phyloP scores from a whole-genome alignment of 148 eudicot genomes.

The Hydrangea macrophylla region DNA sequence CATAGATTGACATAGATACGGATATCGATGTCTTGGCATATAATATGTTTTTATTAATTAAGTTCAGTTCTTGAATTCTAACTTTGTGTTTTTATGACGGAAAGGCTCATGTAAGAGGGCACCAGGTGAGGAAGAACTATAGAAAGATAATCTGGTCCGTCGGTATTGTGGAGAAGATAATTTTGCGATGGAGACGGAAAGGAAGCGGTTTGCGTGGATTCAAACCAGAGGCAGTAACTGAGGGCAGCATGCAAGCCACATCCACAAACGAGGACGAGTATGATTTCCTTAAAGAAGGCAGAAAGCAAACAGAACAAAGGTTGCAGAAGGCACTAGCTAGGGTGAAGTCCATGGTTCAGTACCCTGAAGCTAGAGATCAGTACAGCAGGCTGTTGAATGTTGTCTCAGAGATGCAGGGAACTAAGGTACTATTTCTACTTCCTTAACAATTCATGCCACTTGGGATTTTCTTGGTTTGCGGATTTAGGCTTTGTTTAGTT shows the following conservation, averaged over 20 bases:
- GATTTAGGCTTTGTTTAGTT: background rate
- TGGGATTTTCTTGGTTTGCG: background rate
- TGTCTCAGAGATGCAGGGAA: slow-evolving; percentile 60
- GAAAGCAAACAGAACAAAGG: slow-evolving; percentile 74
- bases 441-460: background rate
- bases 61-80: background rate
- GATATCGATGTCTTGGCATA: too few relatives aligned
- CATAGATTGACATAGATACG: too few relatives aligned
- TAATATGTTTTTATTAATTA: background rate
- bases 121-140: slow-evolving; percentile 78
- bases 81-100: slow-evolving; percentile 14
- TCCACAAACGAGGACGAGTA: slow-evolving; percentile 64
- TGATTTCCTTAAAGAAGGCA: slow-evolving; percentile 78
- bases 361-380: slow-evolving; percentile 89
- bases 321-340: slow-evolving; percentile 72
- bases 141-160: slow-evolving; percentile 80
- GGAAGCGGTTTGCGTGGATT: slow-evolving; percentile 68
- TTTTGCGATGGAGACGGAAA: slow-evolving; percentile 79
- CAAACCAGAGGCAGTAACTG: slow-evolving; percentile 46
- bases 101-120: slow-evolving; percentile 88
- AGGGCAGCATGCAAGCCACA: slow-evolving; percentile 26
- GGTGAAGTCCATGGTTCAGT: slow-evolving; percentile 87
- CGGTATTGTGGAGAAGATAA: slow-evolving; percentile 78
- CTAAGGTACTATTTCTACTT: slow-evolving; percentile 43
- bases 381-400: slow-evolving; percentile 74